Base-by-base conservation (phyloP, 345 rosid species). In the Linum usitatissimum region DNA sequence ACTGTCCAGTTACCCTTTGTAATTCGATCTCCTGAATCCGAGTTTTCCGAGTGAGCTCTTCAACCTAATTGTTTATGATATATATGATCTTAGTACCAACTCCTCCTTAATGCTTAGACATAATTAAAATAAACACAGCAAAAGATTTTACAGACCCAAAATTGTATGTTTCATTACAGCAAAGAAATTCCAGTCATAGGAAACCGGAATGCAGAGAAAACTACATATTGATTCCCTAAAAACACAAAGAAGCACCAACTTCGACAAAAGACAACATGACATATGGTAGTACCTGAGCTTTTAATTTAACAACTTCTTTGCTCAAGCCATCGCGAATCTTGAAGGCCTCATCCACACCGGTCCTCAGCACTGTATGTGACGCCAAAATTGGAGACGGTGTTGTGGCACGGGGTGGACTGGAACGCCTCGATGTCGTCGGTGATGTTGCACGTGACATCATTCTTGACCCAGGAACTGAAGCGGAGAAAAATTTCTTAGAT, bases 21-120 rank as follows among this genome's bases (percentile, higher is more conserved):
- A 84, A 79, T 68, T 87, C 77, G 10, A 57, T 68, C 56, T 87
- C 86, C 62, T 78, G 84, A 68, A 74, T 56, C 64, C 75, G 77
- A 17, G 83, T 62, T 70, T 80, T 79, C n/a, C 48, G 66, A 31
- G 83, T 80, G 61, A 87, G 87, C 42, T 83, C 81, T 74, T 87
- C 89, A 65, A 85, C 90, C 91, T 85, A 67, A 18, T n/a, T 55
- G 18, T 9, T 5, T 18, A n/a, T 34, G 38, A 34, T 7, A 34
- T 34, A 7, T 7, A 3, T 5, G 8, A 4, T 55, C 14, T 9
- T 55, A 55, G 59, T 14, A 19, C 6, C 38, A 34, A 34, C 8
- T 34, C 38, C 38, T 4, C 38, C 38, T 4, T 34, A 34, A 34
- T 34, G 38, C 38, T 34, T 34, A 4, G 38, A 34, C 38, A 34